Base-by-base conservation (phyloP, 306 rosid species). In the Fragaria vesca region DNA sequence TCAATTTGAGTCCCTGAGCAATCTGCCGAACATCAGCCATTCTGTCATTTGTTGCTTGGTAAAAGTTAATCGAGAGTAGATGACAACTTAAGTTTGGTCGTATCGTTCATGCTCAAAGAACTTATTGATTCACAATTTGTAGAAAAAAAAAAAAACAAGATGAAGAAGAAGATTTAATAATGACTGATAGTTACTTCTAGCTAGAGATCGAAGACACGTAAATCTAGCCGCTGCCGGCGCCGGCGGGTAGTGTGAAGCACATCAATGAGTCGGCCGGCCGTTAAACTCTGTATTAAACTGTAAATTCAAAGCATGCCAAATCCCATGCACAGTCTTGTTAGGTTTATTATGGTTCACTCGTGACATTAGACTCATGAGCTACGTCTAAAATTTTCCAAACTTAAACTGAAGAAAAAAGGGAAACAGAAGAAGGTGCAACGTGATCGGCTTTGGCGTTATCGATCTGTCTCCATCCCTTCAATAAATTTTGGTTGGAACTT, bases 231-330 rank as follows among this genome's bases (percentile, higher is more conserved):
- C 47, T 32, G 26, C 62, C 48, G 46, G 46, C 11, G 63, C 43
- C 63, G 75, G 75, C 50, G 70, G 75, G 38, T 63, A 61, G 70
- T 67, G 70, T 38, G 76, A 69, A 69, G 62, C 71, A 55, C 63
- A 32, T 20, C 13, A 45, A 68, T 57, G 12, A 46, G 72, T 58
- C 80, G 34, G 26, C 55, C 80, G 34, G 26, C 55, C 52, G 40
- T 76, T 47, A 65, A 2, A 4, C 45, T 66, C 2, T 16, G n/a
- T 36, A 66, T 66, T 16, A 50, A 48, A 48, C 52, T 48, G 15
- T 4, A 16, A 6, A 32, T 30, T 34, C 43, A 65, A 6, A 12
- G 12, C 45, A 18, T 17, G 10, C 46, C 26, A 17, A 36, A 34
- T 66, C 70, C 45, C 26, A 66, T 66, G 28, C 26, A 18, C 46